phyloP scores from a whole-genome alignment of 768 basidiomycete genomes.

The Agaricus sinodeliciosus region DNA sequence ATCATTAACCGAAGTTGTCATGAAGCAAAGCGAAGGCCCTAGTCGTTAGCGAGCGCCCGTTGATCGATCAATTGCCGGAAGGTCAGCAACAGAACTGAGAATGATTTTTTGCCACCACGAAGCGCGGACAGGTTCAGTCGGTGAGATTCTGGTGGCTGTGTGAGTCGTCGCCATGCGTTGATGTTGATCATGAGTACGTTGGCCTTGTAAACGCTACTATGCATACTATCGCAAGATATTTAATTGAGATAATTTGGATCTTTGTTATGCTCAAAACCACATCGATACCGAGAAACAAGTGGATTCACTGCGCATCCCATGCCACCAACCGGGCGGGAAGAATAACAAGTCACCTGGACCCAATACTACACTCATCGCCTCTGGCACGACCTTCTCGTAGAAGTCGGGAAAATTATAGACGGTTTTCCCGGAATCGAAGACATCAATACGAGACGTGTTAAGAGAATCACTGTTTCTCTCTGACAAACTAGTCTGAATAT shows the following conservation, averaged over 20 bases:
- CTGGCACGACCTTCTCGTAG: conserved; percentile 45
- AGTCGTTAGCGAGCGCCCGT: background rate
- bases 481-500: conserved; percentile 31
- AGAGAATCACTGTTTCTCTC: conserved; percentile 40
- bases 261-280: conserved; percentile 57
- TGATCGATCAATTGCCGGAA: background rate
- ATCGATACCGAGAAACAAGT: conserved; percentile 85
- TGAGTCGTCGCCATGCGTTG: background rate
- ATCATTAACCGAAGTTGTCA: conserved; percentile 5
- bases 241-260: background rate
- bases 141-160: conserved; percentile 7
- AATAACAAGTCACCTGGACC: conserved; percentile 82
- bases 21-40: conserved; percentile 1
- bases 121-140: background rate
- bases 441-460: conserved; percentile 82
- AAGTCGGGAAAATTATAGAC: conserved; percentile 43
- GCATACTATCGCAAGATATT: background rate
- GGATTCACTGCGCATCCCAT: conserved; percentile 79
- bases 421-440: conserved; percentile 40
- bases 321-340: conserved; percentile 94
- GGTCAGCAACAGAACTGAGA: background rate
- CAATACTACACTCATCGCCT: conserved; percentile 57
- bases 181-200: too few relatives aligned
- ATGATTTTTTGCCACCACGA: background rate
- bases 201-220: too few relatives aligned